Evolutionary conservation across 768 basidiomycete species (phyloP).

Genomic region (Rubroboletus pulcherrimus): DNA sequence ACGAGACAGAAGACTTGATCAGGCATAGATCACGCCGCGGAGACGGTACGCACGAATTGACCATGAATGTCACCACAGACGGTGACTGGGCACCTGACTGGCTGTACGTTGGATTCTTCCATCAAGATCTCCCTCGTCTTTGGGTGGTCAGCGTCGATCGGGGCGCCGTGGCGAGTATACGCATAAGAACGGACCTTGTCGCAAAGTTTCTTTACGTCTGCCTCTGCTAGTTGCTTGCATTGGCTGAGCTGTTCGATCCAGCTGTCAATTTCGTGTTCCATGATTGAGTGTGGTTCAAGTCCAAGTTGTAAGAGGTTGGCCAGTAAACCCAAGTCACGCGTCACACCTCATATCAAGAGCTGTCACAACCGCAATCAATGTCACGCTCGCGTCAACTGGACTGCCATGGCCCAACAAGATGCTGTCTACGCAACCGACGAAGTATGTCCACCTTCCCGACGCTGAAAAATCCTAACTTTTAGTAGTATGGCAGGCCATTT

Average conservation of each 20-base stretch:
- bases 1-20: slow-evolving; percentile 19
- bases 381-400: slow-evolving; percentile 20
- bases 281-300: slow-evolving; percentile 21
- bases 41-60: slow-evolving; percentile 82
- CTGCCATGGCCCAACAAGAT: slow-evolving; percentile 42
- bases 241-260: slow-evolving; percentile 97
- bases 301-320: slow-evolving; percentile 21
- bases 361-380: slow-evolving; percentile 25
- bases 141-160: slow-evolving; percentile 18
- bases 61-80: slow-evolving; percentile 99
- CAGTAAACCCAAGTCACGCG: slow-evolving; percentile 23
- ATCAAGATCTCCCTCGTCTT: slow-evolving; percentile 98
- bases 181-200: slow-evolving; percentile 71
- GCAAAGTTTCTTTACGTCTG: slow-evolving; percentile 95
- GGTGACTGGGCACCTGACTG: slow-evolving; percentile 96
- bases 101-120: slow-evolving; percentile 99
- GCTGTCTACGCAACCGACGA: slow-evolving; percentile 87
- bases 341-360: slow-evolving; percentile 24
- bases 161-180: neutral
- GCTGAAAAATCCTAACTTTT: slow-evolving; percentile 4
- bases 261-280: slow-evolving; percentile 80
- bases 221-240: slow-evolving; percentile 95
- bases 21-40: slow-evolving; percentile 19
- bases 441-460: slow-evolving; percentile 36
- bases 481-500: slow-evolving; percentile 91